Percentiles rank a stretch among this genome's conserved stretches.
phyloP scores from a whole-genome alignment of 768 basidiomycete genomes.

The Hericium rajendrae region DNA sequence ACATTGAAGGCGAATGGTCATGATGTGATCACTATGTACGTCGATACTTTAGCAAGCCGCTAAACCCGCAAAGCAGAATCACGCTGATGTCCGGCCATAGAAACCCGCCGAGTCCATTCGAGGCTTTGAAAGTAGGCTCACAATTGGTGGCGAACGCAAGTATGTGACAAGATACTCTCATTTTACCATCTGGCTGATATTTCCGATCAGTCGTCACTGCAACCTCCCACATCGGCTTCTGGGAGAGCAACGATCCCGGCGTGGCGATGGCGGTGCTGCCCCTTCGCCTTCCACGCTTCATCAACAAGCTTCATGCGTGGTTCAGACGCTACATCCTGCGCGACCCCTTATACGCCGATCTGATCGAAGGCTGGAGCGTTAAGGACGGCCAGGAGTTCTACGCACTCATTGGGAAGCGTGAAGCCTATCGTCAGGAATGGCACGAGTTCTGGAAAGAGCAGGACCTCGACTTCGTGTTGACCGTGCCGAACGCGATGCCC shows the following conservation, averaged over 20 bases:
- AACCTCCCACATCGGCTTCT: slow-evolving; percentile 11
- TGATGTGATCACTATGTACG: slow-evolving; percentile 42
- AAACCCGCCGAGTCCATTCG: slow-evolving; percentile 37
- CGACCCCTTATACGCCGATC: slow-evolving; percentile 43
- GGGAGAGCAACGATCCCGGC: slow-evolving; percentile 42
- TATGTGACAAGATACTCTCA: slow-evolving; percentile 16
- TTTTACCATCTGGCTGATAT: background rate
- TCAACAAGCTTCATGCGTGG: slow-evolving; percentile 39
- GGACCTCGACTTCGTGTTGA: slow-evolving; percentile 53
- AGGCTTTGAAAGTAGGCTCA: slow-evolving; percentile 42
- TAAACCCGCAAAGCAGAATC: background rate
- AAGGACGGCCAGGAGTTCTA: slow-evolving; percentile 45
- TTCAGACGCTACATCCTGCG: slow-evolving; percentile 42
- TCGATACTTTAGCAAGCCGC: background rate
- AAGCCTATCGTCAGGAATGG: slow-evolving; percentile 32
- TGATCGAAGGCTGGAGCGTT: slow-evolving; percentile 38
- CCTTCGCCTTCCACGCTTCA: slow-evolving; percentile 35
- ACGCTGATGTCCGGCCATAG: slow-evolving; percentile 14
- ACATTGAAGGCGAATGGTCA: slow-evolving; percentile 38
- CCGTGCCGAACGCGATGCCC: slow-evolving; percentile 52
- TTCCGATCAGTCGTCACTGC: slow-evolving; percentile 19
- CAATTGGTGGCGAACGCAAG: slow-evolving; percentile 46
- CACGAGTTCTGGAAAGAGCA: slow-evolving; percentile 30
- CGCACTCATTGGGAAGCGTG: slow-evolving; percentile 34
- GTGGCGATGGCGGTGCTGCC: slow-evolving; percentile 29